Conservation (phyloP, 2,329 filamentous ascomycete genomes). For the Pyricularia grisea region DNA sequence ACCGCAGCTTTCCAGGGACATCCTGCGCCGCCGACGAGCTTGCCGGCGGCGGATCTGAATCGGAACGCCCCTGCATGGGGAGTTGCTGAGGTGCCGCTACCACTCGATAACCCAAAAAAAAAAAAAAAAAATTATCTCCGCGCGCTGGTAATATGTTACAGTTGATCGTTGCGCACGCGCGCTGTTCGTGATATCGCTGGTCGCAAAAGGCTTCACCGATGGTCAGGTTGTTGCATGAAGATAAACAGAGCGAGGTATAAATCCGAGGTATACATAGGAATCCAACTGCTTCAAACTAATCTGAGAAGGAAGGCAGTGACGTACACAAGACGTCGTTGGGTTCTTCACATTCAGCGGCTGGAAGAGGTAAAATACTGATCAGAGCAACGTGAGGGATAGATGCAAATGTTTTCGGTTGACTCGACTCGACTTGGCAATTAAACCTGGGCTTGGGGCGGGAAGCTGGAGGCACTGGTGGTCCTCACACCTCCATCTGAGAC, state of each 20-base stretch:
- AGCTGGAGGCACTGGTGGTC: neutral
- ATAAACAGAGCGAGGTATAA: neutral
- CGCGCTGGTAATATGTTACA: neutral
- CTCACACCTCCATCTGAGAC: neutral
- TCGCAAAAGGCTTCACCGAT: neutral
- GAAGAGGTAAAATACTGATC: neutral
- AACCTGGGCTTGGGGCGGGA: neutral
- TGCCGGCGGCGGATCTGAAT: neutral
- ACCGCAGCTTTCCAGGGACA: neutral
- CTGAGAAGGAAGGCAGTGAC: neutral
- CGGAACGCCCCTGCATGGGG: constrained; percentile 2
- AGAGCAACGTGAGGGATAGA: neutral
- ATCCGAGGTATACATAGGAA: neutral
- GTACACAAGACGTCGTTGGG: neutral
- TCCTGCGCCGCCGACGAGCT: neutral
- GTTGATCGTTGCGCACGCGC: neutral
- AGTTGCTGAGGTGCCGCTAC: neutral
- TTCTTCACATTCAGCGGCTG: neutral
- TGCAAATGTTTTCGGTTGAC: neutral
- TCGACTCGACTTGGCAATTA: neutral
- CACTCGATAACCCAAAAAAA: neutral
- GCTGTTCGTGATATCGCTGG: neutral
- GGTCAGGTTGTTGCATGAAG: constrained; percentile 1
- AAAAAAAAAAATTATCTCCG: too few relatives aligned
- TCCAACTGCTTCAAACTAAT: neutral